Conservation (phyloP, 2,329 filamentous ascomycete genomes). For the Hymenoscyphus infarciens region DNA sequence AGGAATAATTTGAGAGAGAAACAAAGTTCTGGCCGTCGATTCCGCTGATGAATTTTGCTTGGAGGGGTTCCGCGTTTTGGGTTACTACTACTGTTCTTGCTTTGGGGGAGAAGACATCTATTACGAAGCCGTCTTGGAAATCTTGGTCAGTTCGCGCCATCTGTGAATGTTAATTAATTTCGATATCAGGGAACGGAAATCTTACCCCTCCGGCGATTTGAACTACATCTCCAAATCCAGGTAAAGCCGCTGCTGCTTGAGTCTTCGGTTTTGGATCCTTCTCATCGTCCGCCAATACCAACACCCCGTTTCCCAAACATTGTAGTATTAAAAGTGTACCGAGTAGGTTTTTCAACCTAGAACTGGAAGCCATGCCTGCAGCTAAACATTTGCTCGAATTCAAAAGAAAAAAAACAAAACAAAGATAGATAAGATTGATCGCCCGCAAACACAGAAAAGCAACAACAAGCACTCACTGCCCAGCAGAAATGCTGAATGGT, state of each 20-base stretch:
- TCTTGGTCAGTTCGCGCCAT: slow-evolving; percentile 34
- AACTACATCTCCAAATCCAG: slow-evolving; percentile 20
- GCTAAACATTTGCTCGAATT: slow-evolving; percentile 3
- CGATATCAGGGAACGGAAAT: neutral
- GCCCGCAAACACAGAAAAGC: neutral
- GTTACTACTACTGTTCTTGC: slow-evolving; percentile 34
- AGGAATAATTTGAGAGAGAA: slow-evolving; percentile 34
- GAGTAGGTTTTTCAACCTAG: slow-evolving; percentile 19
- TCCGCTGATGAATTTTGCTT: slow-evolving; percentile 33
- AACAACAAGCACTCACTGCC: neutral
- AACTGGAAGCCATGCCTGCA: slow-evolving; percentile 20
- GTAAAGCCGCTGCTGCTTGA: slow-evolving; percentile 5
- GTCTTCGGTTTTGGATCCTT: neutral
- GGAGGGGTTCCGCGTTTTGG: slow-evolving; percentile 33
- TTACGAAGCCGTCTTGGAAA: slow-evolving; percentile 35
- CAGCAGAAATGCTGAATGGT: slow-evolving; percentile 1
- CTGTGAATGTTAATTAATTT: slow-evolving; percentile 8
- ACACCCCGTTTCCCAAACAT: slow-evolving; percentile 14
- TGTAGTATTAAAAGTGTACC: slow-evolving; percentile 18
- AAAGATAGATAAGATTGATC: neutral
- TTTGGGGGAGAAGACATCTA: slow-evolving; percentile 36
- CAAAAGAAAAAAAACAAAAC: slow-evolving; percentile 5
- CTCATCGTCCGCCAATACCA: slow-evolving; percentile 5
- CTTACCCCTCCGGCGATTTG: slow-evolving; percentile 21
- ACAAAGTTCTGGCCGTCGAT: slow-evolving; percentile 33